These are phyloP conservation scores for Nemania sp. DNA, from an alignment of 2,329 filamentous ascomycete genomes.

Conservation along the genomic window DNA sequence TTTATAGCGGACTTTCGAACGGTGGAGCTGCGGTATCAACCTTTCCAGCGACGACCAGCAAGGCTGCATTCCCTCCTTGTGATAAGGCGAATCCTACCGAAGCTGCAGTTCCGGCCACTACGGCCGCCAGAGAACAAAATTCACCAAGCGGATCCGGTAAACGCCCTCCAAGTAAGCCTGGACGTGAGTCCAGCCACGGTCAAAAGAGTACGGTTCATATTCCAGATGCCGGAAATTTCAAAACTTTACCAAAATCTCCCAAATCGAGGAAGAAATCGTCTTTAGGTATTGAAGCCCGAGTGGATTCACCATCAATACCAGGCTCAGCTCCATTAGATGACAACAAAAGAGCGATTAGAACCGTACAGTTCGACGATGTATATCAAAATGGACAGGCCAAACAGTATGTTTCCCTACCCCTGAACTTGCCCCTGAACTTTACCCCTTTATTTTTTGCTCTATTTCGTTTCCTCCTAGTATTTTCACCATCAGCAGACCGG, in stretches of 20 bases:
- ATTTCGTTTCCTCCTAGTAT: background rate
- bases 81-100: too few relatives aligned
- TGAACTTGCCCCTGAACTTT: too few relatives aligned
- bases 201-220: conserved; percentile 23
- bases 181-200: conserved; percentile 22
- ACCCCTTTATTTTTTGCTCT: background rate
- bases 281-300: conserved; percentile 17
- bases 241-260: conserved; percentile 6
- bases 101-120: background rate
- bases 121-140: background rate
- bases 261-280: conserved; percentile 12
- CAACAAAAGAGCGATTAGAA: too few relatives aligned
- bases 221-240: conserved; percentile 29
- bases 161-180: conserved; percentile 21
- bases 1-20: too few relatives aligned
- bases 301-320: too few relatives aligned
- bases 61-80: background rate
- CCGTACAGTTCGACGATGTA: conserved; percentile 43
- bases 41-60: background rate
- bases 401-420: conserved; percentile 24
- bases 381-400: conserved; percentile 40
- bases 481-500: too few relatives aligned
- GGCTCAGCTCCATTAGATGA: too few relatives aligned
- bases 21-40: background rate
- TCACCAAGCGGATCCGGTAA: background rate